phyloP scores from a whole-genome alignment of 805 yeast genomes.

The Sugiyamaella americana region DNA sequence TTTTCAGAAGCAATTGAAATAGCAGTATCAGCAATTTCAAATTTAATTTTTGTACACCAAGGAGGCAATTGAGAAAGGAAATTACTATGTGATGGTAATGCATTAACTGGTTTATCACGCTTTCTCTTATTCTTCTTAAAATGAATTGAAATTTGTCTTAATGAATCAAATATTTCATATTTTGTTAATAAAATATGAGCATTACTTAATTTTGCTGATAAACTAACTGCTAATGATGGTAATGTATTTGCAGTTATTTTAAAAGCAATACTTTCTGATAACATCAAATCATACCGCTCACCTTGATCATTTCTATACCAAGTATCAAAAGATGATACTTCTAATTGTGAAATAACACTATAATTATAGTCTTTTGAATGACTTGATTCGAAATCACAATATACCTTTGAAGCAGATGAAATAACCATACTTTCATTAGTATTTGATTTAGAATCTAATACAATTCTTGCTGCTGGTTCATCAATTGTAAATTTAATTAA shows the following conservation, averaged over 20 bases:
- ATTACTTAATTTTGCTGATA: slow-evolving; percentile 22
- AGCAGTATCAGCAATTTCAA: slow-evolving; percentile 27
- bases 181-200: slow-evolving; percentile 27
- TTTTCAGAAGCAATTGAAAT: slow-evolving; percentile 20
- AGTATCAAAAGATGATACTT: slow-evolving; percentile 21
- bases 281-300: slow-evolving; percentile 25
- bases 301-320: slow-evolving; percentile 30
- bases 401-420: slow-evolving; percentile 29
- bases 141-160: slow-evolving; percentile 22
- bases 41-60: slow-evolving; percentile 26
- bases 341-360: slow-evolving; percentile 21
- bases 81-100: neutral
- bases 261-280: slow-evolving; percentile 22
- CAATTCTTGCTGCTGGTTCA: slow-evolving; percentile 31
- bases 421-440: slow-evolving; percentile 29
- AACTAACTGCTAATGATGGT: slow-evolving; percentile 27
- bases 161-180: slow-evolving; percentile 30
- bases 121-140: slow-evolving; percentile 1
- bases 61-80: slow-evolving; percentile 18
- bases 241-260: slow-evolving; percentile 23
- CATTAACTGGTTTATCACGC: slow-evolving; percentile 1
- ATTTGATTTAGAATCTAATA: slow-evolving; percentile 16
- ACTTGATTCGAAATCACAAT: slow-evolving; percentile 28
- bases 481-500: slow-evolving; percentile 27
- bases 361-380: slow-evolving; percentile 24